Evolutionary conservation across 305 asterid species (phyloP), one percentile per base, ranked within the genome.

Genomic region (Nicotiana rustica): DNA sequence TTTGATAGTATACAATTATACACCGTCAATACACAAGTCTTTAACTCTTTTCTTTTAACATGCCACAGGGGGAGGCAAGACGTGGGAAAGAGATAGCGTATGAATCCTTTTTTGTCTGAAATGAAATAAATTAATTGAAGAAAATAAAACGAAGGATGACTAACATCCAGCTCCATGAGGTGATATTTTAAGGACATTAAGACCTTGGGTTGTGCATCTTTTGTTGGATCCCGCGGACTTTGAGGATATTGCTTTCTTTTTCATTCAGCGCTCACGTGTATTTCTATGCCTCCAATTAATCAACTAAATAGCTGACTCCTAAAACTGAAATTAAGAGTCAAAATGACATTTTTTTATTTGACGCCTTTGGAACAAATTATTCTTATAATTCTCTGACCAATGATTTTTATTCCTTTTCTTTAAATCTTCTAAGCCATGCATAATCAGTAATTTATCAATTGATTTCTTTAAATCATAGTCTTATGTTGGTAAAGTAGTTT

Each of bases 211-310:
- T 83, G 84, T 86, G 89, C 56, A 65, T 67, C 62, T 82, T 83
- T 81, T 84, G 85, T 87, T 87, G 91, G 94, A 89, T 88, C 87
- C 82, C 87, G 87, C 96, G 91, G 92, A 88, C 85, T 91, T 92
- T 87, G 71, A 87, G 94, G 93, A 82, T 7, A 85, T 91, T 87
- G 92, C 87, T 83, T 83, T 86, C 82, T 79, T 67, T 77, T 84
- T 13, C 88, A 83, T 79, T 85, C 90, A 60, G 66, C 83, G 62
- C 60, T 83, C 92, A 86, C 87, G 90, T 89, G 92, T 84, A 70
- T 67, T 31, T 80, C 86, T 4, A 17, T 3, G 21, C n/a, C 65
- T 59, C 67, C 35, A 49, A 38, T 21, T 71, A 70, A 57, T 56
- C 67, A 69, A 18, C 33, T 69, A 10, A 18, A 70, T 59, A 70